Conservation (phyloP, 495 filamentous ascomycete genomes). For the Penicillium goetzii region DNA sequence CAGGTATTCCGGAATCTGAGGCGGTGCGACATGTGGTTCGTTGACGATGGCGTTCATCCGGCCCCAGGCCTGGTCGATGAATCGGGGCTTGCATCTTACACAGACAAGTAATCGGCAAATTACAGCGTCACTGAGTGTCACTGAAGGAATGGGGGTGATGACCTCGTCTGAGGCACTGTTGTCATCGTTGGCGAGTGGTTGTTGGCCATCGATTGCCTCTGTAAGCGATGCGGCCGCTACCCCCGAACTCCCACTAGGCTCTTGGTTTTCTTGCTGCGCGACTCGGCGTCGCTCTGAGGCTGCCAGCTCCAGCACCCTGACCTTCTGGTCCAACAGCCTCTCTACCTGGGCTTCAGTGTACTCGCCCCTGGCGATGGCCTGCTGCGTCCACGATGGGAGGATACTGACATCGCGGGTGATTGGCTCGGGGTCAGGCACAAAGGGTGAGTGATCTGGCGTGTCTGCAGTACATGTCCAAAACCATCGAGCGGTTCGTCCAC, state of each 20-base stretch:
- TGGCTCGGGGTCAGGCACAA: slow-evolving; percentile 22
- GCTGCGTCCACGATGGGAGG: slow-evolving; percentile 41
- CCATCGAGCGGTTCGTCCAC: slow-evolving; percentile 56
- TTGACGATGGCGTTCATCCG: slow-evolving; percentile 17
- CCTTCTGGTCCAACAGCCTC: slow-evolving; percentile 41
- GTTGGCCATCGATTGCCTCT: background rate
- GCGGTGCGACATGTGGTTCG: slow-evolving; percentile 13
- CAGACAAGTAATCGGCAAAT: background rate
- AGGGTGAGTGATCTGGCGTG: slow-evolving; percentile 25
- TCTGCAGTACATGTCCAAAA: slow-evolving; percentile 70
- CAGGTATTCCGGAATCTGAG: slow-evolving; percentile 20
- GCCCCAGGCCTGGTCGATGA: slow-evolving; percentile 7
- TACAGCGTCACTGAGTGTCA: background rate
- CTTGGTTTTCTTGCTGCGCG: background rate
- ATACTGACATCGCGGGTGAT: slow-evolving; percentile 14
- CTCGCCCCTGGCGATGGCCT: slow-evolving; percentile 55
- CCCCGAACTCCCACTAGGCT: background rate
- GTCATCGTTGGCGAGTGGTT: background rate
- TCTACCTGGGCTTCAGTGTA: slow-evolving; percentile 53
- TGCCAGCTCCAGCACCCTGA: slow-evolving; percentile 35
- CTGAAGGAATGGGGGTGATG: background rate
- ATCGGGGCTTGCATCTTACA: background rate
- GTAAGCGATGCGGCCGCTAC: background rate
- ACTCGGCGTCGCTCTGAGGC: slow-evolving; percentile 12
- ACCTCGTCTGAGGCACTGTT: background rate